phyloP scores from a whole-genome alignment of 768 basidiomycete genomes.

The Tylopilus felleus region DNA sequence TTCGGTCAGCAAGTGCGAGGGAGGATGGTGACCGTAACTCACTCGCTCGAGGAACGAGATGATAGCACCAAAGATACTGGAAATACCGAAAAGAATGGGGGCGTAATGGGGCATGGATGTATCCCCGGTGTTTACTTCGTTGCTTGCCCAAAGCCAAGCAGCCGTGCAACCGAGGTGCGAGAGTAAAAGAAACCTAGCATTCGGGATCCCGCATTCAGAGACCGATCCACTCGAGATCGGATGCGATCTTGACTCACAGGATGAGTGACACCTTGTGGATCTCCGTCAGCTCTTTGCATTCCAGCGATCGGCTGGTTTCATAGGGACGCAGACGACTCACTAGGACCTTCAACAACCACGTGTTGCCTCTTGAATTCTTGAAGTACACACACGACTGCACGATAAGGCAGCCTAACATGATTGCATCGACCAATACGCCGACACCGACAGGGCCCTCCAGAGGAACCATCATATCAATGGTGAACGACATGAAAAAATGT shows the following conservation, averaged over 20 bases:
- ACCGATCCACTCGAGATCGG: not conserved
- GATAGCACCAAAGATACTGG: slow-evolving; percentile 11
- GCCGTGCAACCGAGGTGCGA: slow-evolving; percentile 15
- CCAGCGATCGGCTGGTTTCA: not conserved
- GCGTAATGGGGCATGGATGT: slow-evolving; percentile 10
- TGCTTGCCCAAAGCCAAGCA: slow-evolving; percentile 21
- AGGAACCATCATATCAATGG: slow-evolving; percentile 15
- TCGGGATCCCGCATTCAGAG: slow-evolving; percentile 5
- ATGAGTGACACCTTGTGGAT: slow-evolving; percentile 13
- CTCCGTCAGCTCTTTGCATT: not conserved
- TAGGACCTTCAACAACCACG: slow-evolving; percentile 13
- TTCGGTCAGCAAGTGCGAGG: not conserved
- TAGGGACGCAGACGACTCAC: slow-evolving; percentile 11
- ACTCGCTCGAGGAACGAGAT: slow-evolving; percentile 18
- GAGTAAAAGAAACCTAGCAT: slow-evolving; percentile 13
- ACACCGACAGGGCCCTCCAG: slow-evolving; percentile 26
- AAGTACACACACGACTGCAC: slow-evolving; percentile 28
- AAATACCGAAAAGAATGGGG: slow-evolving; percentile 17
- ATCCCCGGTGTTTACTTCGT: not conserved
- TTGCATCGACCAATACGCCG: slow-evolving; percentile 20
- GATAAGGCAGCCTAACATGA: slow-evolving; percentile 24
- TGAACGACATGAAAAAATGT: not conserved
- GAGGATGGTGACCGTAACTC: not conserved
- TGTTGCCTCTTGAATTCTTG: slow-evolving; percentile 15
- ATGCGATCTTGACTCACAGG: slow-evolving; percentile 12